phyloP scores from a whole-genome alignment of 1,284 basidiomycete genomes.

The Calocybe gambosa region DNA sequence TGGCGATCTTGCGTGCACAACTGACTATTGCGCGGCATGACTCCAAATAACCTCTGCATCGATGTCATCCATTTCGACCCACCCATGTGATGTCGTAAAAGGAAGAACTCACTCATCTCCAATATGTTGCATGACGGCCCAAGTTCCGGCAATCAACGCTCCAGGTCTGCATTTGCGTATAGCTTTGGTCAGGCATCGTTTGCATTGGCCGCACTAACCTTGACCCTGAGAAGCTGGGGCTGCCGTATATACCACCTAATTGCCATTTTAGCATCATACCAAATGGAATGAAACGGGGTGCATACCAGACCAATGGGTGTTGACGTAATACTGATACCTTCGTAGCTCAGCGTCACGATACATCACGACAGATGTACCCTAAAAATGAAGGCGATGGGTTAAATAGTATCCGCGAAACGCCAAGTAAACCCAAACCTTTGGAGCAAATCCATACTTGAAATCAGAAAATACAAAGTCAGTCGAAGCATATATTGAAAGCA shows the following conservation, averaged over 20 bases:
- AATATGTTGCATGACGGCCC: constrained; percentile 94
- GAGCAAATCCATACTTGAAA: constrained; percentile 71
- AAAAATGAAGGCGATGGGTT: constrained; percentile 7
- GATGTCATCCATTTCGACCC: not conserved
- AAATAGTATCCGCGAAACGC: not conserved
- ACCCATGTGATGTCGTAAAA: not conserved
- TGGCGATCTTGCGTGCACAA: constrained; percentile 62
- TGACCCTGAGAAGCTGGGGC: constrained; percentile 84
- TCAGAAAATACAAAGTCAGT: not conserved
- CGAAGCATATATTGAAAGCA: not conserved
- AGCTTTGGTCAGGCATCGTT: not conserved
- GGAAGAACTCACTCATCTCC: constrained; percentile 62
- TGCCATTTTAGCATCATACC: not conserved
- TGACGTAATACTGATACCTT: constrained; percentile 80
- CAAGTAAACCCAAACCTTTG: constrained; percentile 49
- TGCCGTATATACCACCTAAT: constrained; percentile 72
- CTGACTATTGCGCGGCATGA: constrained; percentile 84
- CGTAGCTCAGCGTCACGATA: constrained; percentile 73
- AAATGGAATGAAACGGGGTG: constrained; percentile 4
- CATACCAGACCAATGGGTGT: constrained; percentile 71
- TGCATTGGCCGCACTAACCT: constrained; percentile 42
- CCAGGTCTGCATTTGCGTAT: constrained; percentile 61
- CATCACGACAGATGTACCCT: constrained; percentile 95
- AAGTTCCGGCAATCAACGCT: constrained; percentile 89
- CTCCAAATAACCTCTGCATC: constrained; percentile 80